Base-by-base conservation (phyloP, 768 basidiomycete species). In the Pisolithus microcarpus region DNA sequence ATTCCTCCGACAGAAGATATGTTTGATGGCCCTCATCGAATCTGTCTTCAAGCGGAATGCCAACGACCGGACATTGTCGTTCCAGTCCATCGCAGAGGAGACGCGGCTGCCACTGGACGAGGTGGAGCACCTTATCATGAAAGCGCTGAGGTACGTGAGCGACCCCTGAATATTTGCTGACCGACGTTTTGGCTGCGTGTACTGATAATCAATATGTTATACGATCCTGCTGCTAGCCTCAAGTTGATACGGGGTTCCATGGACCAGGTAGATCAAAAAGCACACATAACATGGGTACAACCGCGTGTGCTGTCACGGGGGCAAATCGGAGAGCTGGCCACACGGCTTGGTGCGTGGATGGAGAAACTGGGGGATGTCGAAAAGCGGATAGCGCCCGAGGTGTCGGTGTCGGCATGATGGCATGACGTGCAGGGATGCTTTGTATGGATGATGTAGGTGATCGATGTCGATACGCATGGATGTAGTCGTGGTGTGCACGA, bases 91-190 rank as follows among this genome's bases (percentile, higher is more conserved):
- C 59, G 90, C 91, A 39, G 84, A 89, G 63, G 94, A 96, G 72
- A 96, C 95, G 16, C 78, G 85, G 58, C 75, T 98, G 52, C 89
- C 92, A 3, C 69, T 84, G 16, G 82, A 90, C 53, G 95, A 98
- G 70, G 96, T 98, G 18, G 96, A 99, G 68, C 91, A 96, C 68
- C 71, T 99, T 48, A 81, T 98, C 50, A 99, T 99, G 95, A 97
- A 97, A 69, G 96, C 91, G 43, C 72, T 99, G 53, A 93, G 91
- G 92, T 92, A 65, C 50, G 75, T 64, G 51, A 55, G 49, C 56
- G 40, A 55, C 52, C 52, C 31, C 43, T 48, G 46, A 57, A 43
- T 57, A 47, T 46, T 38, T 40, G 56, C 44, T 51, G 52, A 56
- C 52, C 46, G 52, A 48, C 55, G 58, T 7, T 15, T 13, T 4